Percentiles rank a stretch among this genome's conserved stretches.
These are phyloP conservation scores for Clarireedia homoeocarpa DNA, from an alignment of 2,329 filamentous ascomycete species.

Conservation along the genomic window DNA sequence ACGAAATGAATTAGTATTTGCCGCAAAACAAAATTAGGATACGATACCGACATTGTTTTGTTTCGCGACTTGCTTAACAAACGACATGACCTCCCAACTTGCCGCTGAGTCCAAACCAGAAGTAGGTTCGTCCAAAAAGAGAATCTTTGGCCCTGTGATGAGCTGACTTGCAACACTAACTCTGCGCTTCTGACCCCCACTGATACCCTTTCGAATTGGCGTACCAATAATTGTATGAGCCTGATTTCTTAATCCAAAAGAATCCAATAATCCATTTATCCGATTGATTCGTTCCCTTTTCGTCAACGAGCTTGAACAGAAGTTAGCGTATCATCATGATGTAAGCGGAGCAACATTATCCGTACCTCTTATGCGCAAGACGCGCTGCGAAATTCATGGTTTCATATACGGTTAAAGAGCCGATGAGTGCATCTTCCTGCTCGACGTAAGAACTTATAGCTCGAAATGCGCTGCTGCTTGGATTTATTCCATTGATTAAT, in stretches of 20 bases:
- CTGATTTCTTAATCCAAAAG: constrained; percentile 67
- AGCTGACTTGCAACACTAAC: constrained; percentile 74
- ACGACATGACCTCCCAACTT: constrained; percentile 56
- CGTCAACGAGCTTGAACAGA: constrained; percentile 29
- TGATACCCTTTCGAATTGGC: constrained; percentile 74
- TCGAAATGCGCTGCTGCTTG: constrained; percentile 49
- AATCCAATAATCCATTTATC: constrained; percentile 57
- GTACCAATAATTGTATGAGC: constrained; percentile 70
- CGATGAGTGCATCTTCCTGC: constrained; percentile 79
- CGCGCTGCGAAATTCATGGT: constrained; percentile 72
- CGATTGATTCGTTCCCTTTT: constrained; percentile 51
- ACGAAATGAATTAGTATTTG: constrained; percentile 35
- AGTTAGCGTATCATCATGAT: neutral
- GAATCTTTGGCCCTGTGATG: constrained; percentile 54
- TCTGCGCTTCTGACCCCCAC: constrained; percentile 76
- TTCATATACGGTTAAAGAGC: constrained; percentile 71
- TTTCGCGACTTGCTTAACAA: constrained; percentile 38
- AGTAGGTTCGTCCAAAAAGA: constrained; percentile 85
- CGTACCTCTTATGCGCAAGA: constrained; percentile 50
- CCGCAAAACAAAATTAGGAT: neutral
- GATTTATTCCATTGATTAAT: constrained; percentile 53
- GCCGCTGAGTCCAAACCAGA: constrained; percentile 69
- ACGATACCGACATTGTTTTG: constrained; percentile 47
- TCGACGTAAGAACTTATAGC: constrained; percentile 72
- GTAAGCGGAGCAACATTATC: neutral